Conservation (phyloP, 768 basidiomycete genomes). For the Fistulinella prunicolor region DNA sequence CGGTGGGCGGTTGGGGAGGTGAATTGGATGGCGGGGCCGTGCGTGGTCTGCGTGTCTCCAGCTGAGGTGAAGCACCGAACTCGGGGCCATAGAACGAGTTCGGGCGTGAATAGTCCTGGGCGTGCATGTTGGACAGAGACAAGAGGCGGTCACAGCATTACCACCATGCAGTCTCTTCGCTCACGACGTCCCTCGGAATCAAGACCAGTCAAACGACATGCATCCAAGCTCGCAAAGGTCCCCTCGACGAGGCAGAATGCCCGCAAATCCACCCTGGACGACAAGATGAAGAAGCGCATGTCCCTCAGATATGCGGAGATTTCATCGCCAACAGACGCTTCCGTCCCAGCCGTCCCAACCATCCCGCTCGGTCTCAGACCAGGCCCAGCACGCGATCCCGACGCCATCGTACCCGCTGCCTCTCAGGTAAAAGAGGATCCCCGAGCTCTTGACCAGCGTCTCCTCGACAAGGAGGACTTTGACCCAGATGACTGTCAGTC, state of each 20-base stretch:
- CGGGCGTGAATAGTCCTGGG: slow-evolving; percentile 34
- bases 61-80: slow-evolving; percentile 17
- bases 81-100: slow-evolving; percentile 34
- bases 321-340: slow-evolving; percentile 59
- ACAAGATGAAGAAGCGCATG: slow-evolving; percentile 96
- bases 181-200: slow-evolving; percentile 48
- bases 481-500: slow-evolving; percentile 85
- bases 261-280: slow-evolving; percentile 56
- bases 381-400: slow-evolving; percentile 36
- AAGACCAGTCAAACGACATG: slow-evolving; percentile 34
- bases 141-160: slow-evolving; percentile 15
- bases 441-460: slow-evolving; percentile 52
- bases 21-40: slow-evolving; percentile 19
- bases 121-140: slow-evolving; percentile 28
- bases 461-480: slow-evolving; percentile 76
- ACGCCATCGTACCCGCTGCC: slow-evolving; percentile 49
- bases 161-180: slow-evolving; percentile 54
- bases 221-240: slow-evolving; percentile 31
- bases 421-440: slow-evolving; percentile 50
- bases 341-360: slow-evolving; percentile 56
- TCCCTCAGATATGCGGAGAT: slow-evolving; percentile 92
- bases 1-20: slow-evolving; percentile 26
- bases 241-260: slow-evolving; percentile 38
- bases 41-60: slow-evolving; percentile 5
- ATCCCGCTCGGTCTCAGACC: slow-evolving; percentile 46